Conservation (phyloP, 768 basidiomycete species). For the Vararia minispora region DNA sequence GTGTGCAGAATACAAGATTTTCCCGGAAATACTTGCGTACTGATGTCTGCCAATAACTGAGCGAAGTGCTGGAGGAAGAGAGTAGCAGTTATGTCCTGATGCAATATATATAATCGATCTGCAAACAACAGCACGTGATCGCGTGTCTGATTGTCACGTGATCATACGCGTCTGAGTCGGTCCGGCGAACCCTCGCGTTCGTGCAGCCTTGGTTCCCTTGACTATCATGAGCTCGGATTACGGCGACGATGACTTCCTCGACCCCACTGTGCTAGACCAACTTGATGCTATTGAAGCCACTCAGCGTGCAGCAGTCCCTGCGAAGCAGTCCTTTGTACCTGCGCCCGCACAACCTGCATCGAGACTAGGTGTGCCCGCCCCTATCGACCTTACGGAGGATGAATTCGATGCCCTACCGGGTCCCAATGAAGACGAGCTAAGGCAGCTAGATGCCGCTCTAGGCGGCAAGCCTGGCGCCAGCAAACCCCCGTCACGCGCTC, state of each 20-base stretch:
- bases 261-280: conserved; percentile 46
- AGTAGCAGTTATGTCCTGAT: no score
- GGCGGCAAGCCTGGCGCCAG: conserved; percentile 32
- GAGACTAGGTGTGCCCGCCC: conserved; percentile 3
- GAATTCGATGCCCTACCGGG: conserved; percentile 31
- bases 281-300: conserved; percentile 66
- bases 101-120: no score
- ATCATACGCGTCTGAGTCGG: no score
- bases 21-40: no score
- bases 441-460: conserved; percentile 41
- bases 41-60: no score
- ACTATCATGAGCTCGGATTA: conserved; percentile 60
- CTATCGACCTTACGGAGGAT: conserved; percentile 31
- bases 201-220: not conserved
- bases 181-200: no score
- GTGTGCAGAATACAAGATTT: no score
- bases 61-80: no score
- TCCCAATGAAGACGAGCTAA: conserved; percentile 43
- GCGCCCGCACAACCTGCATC: conserved; percentile 9
- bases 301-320: conserved; percentile 20
- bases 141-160: no score
- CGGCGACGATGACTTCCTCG: conserved; percentile 47
- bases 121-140: no score
- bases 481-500: no score
- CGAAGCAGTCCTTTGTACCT: conserved; percentile 13